Evolutionary conservation across 1,139 yeast species (phyloP).

Genomic region (Magnusiomyces tetraspermus): DNA sequence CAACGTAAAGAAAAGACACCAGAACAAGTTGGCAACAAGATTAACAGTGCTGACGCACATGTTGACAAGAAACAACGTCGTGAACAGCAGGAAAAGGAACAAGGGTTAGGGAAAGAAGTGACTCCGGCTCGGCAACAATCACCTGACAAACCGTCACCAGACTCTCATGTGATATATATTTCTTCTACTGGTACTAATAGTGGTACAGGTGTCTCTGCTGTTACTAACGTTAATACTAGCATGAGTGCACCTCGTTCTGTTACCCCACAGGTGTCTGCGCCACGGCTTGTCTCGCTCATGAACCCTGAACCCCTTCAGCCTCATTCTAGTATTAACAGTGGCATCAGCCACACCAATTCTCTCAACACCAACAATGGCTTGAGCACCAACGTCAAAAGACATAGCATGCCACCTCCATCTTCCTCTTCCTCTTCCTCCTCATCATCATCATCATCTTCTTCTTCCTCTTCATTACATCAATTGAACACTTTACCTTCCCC

Average conservation of each 20-base stretch:
- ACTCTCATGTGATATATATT: not conserved
- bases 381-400: conserved; percentile 1
- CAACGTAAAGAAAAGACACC: too few relatives aligned
- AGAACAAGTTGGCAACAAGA: not conserved
- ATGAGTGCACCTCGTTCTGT: too few relatives aligned
- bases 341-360: not conserved
- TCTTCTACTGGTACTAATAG: not conserved
- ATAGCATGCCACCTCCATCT: not conserved
- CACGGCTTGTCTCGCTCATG: too few relatives aligned
- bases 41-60: not conserved
- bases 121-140: not conserved
- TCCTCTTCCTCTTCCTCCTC: conserved; percentile 1
- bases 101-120: too few relatives aligned
- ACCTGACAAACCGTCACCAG: not conserved
- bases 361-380: not conserved
- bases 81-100: too few relatives aligned
- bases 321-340: not conserved
- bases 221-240: not conserved
- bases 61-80: too few relatives aligned
- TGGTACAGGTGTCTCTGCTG: not conserved
- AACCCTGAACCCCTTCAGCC: too few relatives aligned
- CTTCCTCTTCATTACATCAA: not conserved
- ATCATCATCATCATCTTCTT: too few relatives aligned
- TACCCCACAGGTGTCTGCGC: too few relatives aligned
- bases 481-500: not conserved